phyloP scores from a whole-genome alignment of 169 alveolate species.

The Plasmodium yoelii region DNA sequence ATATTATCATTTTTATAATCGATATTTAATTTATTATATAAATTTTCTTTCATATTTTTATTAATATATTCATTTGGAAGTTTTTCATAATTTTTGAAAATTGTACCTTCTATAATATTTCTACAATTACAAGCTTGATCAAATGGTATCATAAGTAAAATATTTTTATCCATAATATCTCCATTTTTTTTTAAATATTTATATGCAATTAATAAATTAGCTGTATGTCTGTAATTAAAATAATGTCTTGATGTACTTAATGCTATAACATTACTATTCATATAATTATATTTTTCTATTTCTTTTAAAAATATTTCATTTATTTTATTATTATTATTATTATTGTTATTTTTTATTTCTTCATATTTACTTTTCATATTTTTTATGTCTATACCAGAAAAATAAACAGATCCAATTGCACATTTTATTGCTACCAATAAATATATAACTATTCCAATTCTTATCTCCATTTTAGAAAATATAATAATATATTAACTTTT shows the following conservation, averaged over 20 bases:
- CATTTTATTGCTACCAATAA: constrained; percentile 6
- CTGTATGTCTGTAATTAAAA: constrained; percentile 85
- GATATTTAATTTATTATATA: constrained; percentile 34
- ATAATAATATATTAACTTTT: background rate
- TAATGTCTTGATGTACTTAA: constrained; percentile 83
- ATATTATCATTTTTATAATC: constrained; percentile 73
- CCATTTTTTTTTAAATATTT: constrained; percentile 59
- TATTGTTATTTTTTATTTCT: constrained; percentile 15
- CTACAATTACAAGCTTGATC: constrained; percentile 76
- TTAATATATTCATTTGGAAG: constrained; percentile 25
- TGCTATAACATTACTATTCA: constrained; percentile 76
- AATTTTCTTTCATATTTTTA: constrained; percentile 21
- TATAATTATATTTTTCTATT: constrained; percentile 75
- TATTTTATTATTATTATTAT: constrained; percentile 43
- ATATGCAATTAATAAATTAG: constrained; percentile 75
- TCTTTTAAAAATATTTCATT: constrained; percentile 24
- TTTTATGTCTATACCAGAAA: constrained; percentile 49
- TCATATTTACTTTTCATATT: constrained; percentile 62
- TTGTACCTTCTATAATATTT: constrained; percentile 51
- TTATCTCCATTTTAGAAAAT: constrained; percentile 15
- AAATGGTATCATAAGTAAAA: constrained; percentile 68
- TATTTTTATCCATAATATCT: constrained; percentile 42
- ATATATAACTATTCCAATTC: background rate
- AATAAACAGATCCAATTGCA: constrained; percentile 25
- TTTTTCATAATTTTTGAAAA: constrained; percentile 34